phyloP scores from a whole-genome alignment of 78 protist species.

The Dictyostelium discoideum region DNA sequence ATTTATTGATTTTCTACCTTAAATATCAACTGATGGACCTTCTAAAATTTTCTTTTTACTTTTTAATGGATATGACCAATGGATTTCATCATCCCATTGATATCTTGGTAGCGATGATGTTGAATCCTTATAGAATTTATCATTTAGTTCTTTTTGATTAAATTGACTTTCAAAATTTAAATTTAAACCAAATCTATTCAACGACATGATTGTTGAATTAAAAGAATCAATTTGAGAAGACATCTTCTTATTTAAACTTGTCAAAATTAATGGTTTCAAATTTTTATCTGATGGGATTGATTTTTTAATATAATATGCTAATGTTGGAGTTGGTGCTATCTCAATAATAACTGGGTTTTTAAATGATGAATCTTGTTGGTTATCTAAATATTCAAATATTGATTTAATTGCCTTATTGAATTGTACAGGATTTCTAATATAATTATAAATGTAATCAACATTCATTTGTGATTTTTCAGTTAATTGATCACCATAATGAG shows the following conservation, averaged over 20 bases:
- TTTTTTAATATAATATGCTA: background rate
- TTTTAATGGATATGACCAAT: background rate
- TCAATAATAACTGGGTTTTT: background rate
- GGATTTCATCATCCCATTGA: background rate
- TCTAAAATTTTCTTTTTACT: background rate
- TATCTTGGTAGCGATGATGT: background rate
- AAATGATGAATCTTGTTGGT: background rate
- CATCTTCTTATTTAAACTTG: background rate
- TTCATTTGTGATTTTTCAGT: background rate
- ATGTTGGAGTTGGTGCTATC: constrained; percentile 38
- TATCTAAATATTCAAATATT: background rate
- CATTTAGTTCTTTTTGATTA: background rate
- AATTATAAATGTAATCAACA: background rate
- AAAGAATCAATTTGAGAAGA: background rate
- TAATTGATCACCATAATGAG: background rate
- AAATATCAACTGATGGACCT: background rate
- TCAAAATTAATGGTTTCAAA: background rate
- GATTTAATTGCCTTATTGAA: constrained; percentile 3
- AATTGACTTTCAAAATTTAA: background rate
- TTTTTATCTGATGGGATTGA: background rate
- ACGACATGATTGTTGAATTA: background rate
- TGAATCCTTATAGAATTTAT: background rate
- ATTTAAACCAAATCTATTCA: background rate
- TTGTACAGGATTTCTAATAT: background rate
- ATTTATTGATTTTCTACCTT: background rate